Evolutionary conservation across 257 asterid species (phyloP).

Genomic region (Nicotiana obtusifolia): DNA sequence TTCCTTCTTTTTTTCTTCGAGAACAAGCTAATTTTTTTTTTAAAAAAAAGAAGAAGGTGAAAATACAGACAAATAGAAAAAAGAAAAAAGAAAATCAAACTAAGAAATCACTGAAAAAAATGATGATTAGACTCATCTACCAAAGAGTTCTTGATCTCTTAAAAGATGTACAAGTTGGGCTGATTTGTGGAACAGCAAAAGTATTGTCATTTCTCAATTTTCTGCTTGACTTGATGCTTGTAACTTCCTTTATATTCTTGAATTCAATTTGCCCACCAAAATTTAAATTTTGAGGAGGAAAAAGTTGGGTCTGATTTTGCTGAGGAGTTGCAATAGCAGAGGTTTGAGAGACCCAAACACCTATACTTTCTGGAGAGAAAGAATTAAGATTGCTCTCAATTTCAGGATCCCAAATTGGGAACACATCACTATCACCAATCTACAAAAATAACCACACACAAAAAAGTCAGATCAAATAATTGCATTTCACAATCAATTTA

Average conservation of each 20-base stretch:
- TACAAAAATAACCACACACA: conserved; percentile 16
- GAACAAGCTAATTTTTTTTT: too few species aligned
- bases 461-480: background rate
- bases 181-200: conserved; percentile 77
- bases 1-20: too few species aligned
- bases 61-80: background rate
- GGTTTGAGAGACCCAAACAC: conserved; percentile 69
- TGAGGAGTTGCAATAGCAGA: conserved; percentile 19
- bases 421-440: conserved; percentile 42
- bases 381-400: conserved; percentile 22
- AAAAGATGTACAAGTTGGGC: conserved; percentile 33
- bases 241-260: conserved; percentile 30
- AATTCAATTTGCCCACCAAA: conserved; percentile 38
- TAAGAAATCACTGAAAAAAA: background rate
- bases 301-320: conserved; percentile 28
- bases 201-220: conserved; percentile 50
- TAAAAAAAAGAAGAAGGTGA: too few species aligned
- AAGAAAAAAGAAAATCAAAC: background rate
- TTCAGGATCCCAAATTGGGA: conserved; percentile 52
- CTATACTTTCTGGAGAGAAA: conserved; percentile 34
- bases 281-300: conserved; percentile 21
- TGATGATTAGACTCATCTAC: conserved; percentile 12
- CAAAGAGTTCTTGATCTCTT: conserved; percentile 50
- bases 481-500: background rate
- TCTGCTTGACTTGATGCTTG: conserved; percentile 34